A percentile compares a stretch with the other conserved stretches of the same genome.
Conservation (phyloP, 1,284 basidiomycete genomes). For the Wallemia mellicola region DNA sequence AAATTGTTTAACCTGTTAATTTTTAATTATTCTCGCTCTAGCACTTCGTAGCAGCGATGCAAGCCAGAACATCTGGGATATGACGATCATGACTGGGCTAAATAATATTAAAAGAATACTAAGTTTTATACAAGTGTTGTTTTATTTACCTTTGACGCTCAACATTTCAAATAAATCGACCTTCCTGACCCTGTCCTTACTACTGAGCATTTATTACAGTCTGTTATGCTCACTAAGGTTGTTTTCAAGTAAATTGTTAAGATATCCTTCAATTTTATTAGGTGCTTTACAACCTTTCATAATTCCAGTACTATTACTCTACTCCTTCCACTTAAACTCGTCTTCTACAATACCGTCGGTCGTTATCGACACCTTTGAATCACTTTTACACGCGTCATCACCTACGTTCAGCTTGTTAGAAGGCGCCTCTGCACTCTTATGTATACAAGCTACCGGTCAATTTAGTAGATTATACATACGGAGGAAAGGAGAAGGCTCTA, state of each 20-base stretch:
- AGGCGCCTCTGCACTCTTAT: slow-evolving; percentile 46
- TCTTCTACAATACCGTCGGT: slow-evolving; percentile 19
- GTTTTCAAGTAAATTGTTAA: slow-evolving; percentile 25
- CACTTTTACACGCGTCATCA: slow-evolving; percentile 33
- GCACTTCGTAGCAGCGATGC: no score
- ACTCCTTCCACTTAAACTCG: slow-evolving; percentile 34
- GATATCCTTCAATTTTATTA: slow-evolving; percentile 32
- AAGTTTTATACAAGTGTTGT: neutral
- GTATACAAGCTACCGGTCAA: slow-evolving; percentile 40
- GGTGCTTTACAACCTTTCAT: slow-evolving; percentile 49
- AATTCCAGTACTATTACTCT: slow-evolving; percentile 26
- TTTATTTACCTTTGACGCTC: neutral
- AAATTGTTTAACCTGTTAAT: neutral
- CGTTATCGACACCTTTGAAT: slow-evolving; percentile 11
- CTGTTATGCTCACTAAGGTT: slow-evolving; percentile 39
- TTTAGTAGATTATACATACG: slow-evolving; percentile 40
- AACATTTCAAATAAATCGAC: neutral
- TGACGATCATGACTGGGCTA: neutral
- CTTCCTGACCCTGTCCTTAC: neutral
- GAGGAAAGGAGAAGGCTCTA: slow-evolving; percentile 36
- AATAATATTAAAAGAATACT: neutral
- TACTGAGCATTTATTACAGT: slow-evolving; percentile 24
- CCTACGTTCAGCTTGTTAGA: slow-evolving; percentile 53
- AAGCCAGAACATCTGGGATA: no score
- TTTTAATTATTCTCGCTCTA: neutral